Evolutionary conservation across 441 rosid species (phyloP).

Genomic region (Euphorbia schlechtendalii): DNA sequence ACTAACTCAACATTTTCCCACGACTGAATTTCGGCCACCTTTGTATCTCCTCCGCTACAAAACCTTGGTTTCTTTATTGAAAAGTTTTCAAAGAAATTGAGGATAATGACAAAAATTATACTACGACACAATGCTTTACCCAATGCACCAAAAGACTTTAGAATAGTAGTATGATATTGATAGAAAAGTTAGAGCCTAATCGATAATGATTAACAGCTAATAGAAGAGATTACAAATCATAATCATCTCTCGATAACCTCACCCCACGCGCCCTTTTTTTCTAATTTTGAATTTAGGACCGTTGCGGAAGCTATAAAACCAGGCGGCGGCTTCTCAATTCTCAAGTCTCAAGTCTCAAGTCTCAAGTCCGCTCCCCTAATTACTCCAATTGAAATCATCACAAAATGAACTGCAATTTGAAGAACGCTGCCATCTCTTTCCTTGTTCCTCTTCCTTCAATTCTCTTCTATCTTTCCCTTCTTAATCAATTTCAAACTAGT

Average conservation of each 20-base stretch:
- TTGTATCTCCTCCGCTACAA: no score
- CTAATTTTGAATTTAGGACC: not conserved
- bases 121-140: no score
- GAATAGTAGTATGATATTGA: no score
- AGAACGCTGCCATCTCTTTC: slow-evolving; percentile 54
- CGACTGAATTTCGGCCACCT: no score
- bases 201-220: slow-evolving; percentile 5
- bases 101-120: no score
- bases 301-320: slow-evolving; percentile 5
- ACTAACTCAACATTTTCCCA: no score
- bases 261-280: not conserved
- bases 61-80: no score
- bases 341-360: not conserved
- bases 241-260: not conserved
- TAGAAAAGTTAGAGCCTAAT: not conserved
- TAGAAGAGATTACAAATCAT: no score
- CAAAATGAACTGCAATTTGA: slow-evolving; percentile 46
- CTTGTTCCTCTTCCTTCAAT: slow-evolving; percentile 77
- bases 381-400: not conserved
- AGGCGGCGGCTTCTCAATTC: not conserved
- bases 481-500: slow-evolving; percentile 23
- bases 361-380: no score
- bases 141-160: no score
- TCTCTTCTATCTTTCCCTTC: slow-evolving; percentile 54
- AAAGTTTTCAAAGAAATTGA: no score